These are phyloP conservation scores for Nicotiana noctiflora DNA, from an alignment of 257 asterid genomes.

Conservation along the genomic window DNA sequence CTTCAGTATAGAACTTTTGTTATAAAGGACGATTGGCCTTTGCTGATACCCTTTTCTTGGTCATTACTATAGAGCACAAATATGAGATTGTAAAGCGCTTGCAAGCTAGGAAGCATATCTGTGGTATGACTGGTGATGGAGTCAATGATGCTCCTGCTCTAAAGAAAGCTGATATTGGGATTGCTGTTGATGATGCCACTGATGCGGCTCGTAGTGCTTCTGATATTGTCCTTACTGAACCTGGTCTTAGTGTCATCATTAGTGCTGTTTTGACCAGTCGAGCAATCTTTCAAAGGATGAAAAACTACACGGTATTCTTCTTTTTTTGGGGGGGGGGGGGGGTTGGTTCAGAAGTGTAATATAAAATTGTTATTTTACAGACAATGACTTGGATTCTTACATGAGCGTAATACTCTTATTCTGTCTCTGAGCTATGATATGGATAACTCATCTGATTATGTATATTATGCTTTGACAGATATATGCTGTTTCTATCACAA, in stretches of 20 bases:
- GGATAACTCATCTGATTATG: neutral
- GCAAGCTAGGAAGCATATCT: conserved; percentile 94
- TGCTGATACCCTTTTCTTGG: neutral
- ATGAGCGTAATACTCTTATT: neutral
- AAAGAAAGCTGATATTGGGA: conserved; percentile 95
- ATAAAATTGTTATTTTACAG: neutral
- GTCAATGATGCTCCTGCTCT: conserved; percentile 98
- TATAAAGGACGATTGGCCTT: neutral
- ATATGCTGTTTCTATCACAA: conserved; percentile 95
- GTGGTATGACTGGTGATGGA: conserved; percentile 99
- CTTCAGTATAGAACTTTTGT: neutral
- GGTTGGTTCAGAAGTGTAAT: neutral
- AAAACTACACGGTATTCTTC: conserved; percentile 75
- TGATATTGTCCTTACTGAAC: conserved; percentile 95
- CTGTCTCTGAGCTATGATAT: neutral
- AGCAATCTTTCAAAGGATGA: conserved; percentile 97
- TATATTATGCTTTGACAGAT: conserved; percentile 41
- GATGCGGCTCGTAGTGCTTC: conserved; percentile 99
- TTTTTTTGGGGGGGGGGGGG: too few relatives aligned
- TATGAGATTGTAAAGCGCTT: conserved; percentile 95
- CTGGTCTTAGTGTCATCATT: conserved; percentile 94
- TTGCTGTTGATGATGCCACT: conserved; percentile 98
- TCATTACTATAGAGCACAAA: conserved; percentile 65
- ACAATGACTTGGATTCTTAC: neutral
- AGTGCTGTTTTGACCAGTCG: conserved; percentile 98